Evolutionary conservation across 768 basidiomycete species (phyloP).

Genomic region (Krasilnikovozyma curviuscula): DNA sequence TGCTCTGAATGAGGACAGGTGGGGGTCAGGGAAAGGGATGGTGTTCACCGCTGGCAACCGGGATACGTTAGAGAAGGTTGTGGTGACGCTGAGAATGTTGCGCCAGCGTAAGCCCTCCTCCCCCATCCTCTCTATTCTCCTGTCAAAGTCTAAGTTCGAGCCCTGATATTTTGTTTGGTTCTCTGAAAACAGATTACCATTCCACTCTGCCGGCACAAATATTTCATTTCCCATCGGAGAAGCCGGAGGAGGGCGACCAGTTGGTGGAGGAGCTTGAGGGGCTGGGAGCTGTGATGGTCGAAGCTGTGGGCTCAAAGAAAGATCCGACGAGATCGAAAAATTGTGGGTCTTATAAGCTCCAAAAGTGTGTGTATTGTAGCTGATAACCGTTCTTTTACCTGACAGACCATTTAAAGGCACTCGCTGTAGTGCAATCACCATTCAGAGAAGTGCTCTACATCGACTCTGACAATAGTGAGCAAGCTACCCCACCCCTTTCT

Average conservation of each 20-base stretch:
- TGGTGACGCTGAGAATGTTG: slow-evolving; percentile 12
- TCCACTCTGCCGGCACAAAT: slow-evolving; percentile 23
- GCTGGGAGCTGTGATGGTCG: slow-evolving; percentile 19
- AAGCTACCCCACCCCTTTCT: no score
- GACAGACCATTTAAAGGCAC: slow-evolving; percentile 25
- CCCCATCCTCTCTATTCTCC: no score
- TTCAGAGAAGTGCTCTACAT: slow-evolving; percentile 30
- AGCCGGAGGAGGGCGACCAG: slow-evolving; percentile 20
- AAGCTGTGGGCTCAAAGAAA: slow-evolving; percentile 19
- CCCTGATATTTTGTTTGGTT: no score
- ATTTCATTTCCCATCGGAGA: slow-evolving; percentile 29
- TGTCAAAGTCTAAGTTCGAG: no score
- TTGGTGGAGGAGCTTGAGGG: slow-evolving; percentile 15
- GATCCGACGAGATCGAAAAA: slow-evolving; percentile 24
- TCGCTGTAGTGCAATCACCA: slow-evolving; percentile 24
- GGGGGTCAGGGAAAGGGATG: slow-evolving; percentile 25
- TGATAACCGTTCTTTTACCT: no score
- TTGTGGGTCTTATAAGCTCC: no score
- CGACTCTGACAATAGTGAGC: slow-evolving; percentile 15
- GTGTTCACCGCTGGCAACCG: slow-evolving; percentile 30
- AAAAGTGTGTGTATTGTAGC: no score
- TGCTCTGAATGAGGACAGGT: slow-evolving; percentile 11
- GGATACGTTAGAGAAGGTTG: slow-evolving; percentile 20
- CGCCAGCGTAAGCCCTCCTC: slow-evolving; percentile 2
- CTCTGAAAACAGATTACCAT: no score